These are phyloP conservation scores for Lasiosphaeria ovina DNA, from an alignment of 495 filamentous ascomycete genomes.

Conservation along the genomic window DNA sequence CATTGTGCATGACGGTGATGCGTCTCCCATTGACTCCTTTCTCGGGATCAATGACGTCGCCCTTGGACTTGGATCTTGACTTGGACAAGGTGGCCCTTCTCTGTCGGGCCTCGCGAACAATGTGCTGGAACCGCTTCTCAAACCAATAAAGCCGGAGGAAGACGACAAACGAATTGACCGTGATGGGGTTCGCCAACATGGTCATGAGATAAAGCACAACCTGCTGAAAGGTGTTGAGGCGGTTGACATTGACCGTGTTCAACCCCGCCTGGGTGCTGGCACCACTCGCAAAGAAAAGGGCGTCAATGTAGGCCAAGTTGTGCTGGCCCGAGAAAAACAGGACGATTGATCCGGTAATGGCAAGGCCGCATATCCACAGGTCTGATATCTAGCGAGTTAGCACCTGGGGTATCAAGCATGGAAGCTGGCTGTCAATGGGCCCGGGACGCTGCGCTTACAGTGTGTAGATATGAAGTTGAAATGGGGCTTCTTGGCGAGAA, in stretches of 20 bases:
- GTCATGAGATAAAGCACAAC: constrained; percentile 66
- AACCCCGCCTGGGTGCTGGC: constrained; percentile 87
- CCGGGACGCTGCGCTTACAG: constrained; percentile 50
- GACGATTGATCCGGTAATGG: constrained; percentile 70
- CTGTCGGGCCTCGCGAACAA: constrained; percentile 55
- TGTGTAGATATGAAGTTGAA: constrained; percentile 86
- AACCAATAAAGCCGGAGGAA: constrained; percentile 96
- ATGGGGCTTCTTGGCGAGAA: constrained; percentile 54
- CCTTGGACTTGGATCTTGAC: constrained; percentile 56
- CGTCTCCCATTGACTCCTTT: constrained; percentile 66
- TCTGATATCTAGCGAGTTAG: constrained; percentile 47
- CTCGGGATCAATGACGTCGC: constrained; percentile 56
- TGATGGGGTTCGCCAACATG: constrained; percentile 82
- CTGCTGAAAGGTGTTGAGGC: constrained; percentile 73
- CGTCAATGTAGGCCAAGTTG: constrained; percentile 76
- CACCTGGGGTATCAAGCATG: neutral
- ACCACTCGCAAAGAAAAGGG: constrained; percentile 79
- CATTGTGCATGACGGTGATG: constrained; percentile 71
- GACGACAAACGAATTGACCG: constrained; percentile 82
- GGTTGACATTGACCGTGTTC: constrained; percentile 81
- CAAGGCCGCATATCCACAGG: constrained; percentile 70
- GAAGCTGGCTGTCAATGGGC: neutral
- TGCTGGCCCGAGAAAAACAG: constrained; percentile 57
- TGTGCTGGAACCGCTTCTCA: constrained; percentile 75
- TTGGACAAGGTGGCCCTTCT: constrained; percentile 45